Base-by-base conservation (phyloP, 257 asterid genomes). In the Solanum bulbocastanum region DNA sequence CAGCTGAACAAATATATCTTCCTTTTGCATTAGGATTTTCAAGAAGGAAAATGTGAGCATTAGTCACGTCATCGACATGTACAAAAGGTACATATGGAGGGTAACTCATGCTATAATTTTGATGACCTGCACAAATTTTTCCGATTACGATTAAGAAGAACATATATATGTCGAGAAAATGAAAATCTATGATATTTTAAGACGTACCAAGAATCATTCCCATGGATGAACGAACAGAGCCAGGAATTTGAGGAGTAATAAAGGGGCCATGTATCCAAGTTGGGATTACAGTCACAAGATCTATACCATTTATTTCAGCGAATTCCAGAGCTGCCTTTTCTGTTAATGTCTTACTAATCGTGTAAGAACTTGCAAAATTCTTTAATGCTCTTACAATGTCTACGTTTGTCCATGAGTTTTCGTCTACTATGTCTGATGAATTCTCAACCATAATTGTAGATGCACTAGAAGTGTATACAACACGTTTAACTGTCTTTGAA, bases 241-340 rank as follows among this genome's bases (percentile, higher is more conserved):
- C 88, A 5, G 97, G 95, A 9, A 83, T 30, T 40, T 87, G 76
- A 8, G 98, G 92, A 32, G 92, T 91, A 16, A 93, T 44, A 79
- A 93, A 95, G 16, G 98, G 96, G 4, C 98, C 98, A 27, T 88
- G 88, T 4, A 91, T 62, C 93, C 91, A 91, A 0, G 96, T 89
- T 20, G 96, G 95, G 42, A 90, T 30, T 1, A 93, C 36, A 1
- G 92, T 86, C 5, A 94, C 95, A 30, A 95, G 90, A 65, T 94
- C 93, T 62, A 95, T 25, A 9, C 95, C 95, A 83, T 88, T 91
- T 83, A 89, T 60, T 81, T 88, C 93, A 0, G 93, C 96, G 33
- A 85, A 83, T 3, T 93, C 96, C 2, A 93, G 15, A 37, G 93
- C 94, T 1, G 94, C 90, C 58, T 84, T 91, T 73, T 95, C 96